Percentiles rank a stretch among this genome's conserved stretches.
Conservation (phyloP, 1,284 basidiomycete genomes). For the Cryptococcus sp. region DNA sequence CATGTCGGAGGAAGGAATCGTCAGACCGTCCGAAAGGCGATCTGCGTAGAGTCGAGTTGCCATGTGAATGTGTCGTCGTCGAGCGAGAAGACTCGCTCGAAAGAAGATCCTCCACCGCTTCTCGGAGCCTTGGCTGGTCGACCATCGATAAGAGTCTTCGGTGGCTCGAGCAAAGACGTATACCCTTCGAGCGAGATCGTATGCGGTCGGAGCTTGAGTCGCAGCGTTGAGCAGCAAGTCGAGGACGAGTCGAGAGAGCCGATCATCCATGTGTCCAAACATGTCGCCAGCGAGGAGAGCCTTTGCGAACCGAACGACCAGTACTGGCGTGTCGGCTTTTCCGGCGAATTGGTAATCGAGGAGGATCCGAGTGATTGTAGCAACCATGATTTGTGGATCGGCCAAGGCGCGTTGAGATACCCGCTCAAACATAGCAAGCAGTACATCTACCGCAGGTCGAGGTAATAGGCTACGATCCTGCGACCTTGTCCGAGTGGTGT, state of each 20-base stretch:
- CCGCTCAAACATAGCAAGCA: constrained; percentile 1
- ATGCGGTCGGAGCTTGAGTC: not conserved
- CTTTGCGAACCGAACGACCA: not conserved
- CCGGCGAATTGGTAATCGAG: not conserved
- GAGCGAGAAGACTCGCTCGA: constrained; percentile 5
- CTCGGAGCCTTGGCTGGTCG: no score
- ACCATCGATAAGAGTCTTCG: not conserved
- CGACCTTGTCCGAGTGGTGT: no score
- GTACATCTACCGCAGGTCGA: no score
- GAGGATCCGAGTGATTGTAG: not conserved
- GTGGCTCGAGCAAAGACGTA: constrained; percentile 1
- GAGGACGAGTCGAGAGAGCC: constrained; percentile 1
- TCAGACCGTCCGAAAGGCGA: constrained; percentile 25
- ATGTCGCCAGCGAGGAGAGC: not conserved
- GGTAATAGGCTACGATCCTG: no score
- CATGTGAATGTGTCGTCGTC: constrained; percentile 22
- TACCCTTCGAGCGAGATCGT: not conserved
- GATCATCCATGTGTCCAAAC: not conserved
- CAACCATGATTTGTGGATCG: constrained; percentile 1
- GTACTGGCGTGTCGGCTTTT: not conserved
- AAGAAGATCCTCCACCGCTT: constrained; percentile 24
- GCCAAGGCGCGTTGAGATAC: not conserved
- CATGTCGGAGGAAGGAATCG: constrained; percentile 11
- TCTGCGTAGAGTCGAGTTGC: constrained; percentile 39
- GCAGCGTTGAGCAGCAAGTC: not conserved